Percentiles rank a stretch among this genome's conserved stretches.
Conservation (phyloP, 2,329 filamentous ascomycete genomes). For the Fusarium clavum region DNA sequence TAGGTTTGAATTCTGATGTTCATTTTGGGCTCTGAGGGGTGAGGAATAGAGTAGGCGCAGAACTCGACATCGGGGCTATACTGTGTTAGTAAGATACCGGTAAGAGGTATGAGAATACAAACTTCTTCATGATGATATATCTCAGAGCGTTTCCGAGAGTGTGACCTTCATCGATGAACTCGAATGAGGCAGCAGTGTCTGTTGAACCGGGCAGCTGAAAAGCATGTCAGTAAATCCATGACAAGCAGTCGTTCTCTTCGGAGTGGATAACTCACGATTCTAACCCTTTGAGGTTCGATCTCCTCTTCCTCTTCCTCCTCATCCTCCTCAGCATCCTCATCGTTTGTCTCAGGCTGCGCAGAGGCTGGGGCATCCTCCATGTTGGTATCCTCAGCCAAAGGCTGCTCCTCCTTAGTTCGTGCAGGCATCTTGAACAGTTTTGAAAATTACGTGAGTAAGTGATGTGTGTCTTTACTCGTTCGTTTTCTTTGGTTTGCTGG, state of each 20-base stretch:
- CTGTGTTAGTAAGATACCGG: slow-evolving; percentile 5
- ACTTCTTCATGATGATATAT: slow-evolving; percentile 99
- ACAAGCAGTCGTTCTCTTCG: not conserved
- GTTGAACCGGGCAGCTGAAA: slow-evolving; percentile 82
- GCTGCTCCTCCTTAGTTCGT: slow-evolving; percentile 52
- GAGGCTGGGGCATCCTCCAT: slow-evolving; percentile 61
- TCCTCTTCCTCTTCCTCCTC: slow-evolving; percentile 61
- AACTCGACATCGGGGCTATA: slow-evolving; percentile 93
- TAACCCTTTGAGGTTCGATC: slow-evolving; percentile 67
- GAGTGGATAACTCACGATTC: slow-evolving; percentile 62
- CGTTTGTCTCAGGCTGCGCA: slow-evolving; percentile 50
- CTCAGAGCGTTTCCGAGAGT: slow-evolving; percentile 94
- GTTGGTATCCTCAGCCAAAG: slow-evolving; percentile 50
- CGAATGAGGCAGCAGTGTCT: slow-evolving; percentile 92
- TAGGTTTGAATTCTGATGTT: slow-evolving; percentile 98
- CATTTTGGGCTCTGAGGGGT: slow-evolving; percentile 96
- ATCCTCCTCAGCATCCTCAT: slow-evolving; percentile 54
- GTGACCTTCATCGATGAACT: slow-evolving; percentile 93
- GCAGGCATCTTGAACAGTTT: slow-evolving; percentile 52
- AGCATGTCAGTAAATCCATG: slow-evolving; percentile 19
- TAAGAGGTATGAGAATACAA: slow-evolving; percentile 48
- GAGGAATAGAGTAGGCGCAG: slow-evolving; percentile 97
- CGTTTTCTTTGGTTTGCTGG: not conserved
- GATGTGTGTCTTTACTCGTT: not conserved
- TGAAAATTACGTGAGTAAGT: not conserved